These are phyloP conservation scores for Candida sp. DNA, from an alignment of 1,139 yeast genomes.

Conservation along the genomic window DNA sequence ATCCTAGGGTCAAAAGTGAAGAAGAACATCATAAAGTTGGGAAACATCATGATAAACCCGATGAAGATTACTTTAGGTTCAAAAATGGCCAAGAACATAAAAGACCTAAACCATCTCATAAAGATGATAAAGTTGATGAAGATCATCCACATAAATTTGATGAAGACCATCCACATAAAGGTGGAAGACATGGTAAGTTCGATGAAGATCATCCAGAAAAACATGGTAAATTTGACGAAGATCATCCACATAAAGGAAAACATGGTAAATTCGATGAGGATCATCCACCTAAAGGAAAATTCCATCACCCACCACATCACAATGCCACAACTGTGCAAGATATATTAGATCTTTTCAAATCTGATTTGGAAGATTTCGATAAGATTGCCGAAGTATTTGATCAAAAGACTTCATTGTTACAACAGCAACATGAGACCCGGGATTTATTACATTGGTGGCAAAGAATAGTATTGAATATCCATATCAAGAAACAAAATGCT, in stretches of 20 bases:
- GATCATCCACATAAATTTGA: neutral
- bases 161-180: constrained; percentile 2
- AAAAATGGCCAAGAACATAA: constrained; percentile 1
- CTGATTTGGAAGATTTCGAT: constrained; percentile 23
- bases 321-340: constrained; percentile 21
- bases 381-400: constrained; percentile 36
- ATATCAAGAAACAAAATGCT: constrained; percentile 36
- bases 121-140: neutral
- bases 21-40: constrained; percentile 2
- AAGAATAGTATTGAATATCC: constrained; percentile 34
- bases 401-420: constrained; percentile 26
- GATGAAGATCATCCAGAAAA: neutral
- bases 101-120: neutral
- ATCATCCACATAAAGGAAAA: neutral
- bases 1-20: no score
- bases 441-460: constrained; percentile 37
- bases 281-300: neutral
- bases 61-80: no score
- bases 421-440: constrained; percentile 30
- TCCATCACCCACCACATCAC: constrained; percentile 6
- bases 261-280: neutral
- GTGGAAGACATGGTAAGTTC: neutral
- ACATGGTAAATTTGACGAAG: neutral
- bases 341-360: constrained; percentile 20
- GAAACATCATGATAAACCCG: neutral